phyloP scores from a whole-genome alignment of 352 stramenopile genomes.

The Phytophthora sp. region DNA sequence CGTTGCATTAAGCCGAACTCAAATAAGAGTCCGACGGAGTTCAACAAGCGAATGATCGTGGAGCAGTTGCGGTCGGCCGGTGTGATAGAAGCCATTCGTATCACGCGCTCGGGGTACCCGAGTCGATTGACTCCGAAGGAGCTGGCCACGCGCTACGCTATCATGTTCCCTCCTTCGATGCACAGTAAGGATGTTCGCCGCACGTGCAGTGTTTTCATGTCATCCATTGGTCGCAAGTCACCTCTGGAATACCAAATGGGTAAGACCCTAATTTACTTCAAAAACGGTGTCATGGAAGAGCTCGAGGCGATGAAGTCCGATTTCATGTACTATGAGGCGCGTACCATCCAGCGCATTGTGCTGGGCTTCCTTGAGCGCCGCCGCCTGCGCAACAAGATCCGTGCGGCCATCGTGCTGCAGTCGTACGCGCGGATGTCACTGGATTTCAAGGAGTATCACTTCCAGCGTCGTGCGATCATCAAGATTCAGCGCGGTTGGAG shows the following conservation, averaged over 20 bases:
- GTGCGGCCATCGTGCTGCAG: constrained; percentile 77
- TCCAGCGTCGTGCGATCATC: constrained; percentile 68
- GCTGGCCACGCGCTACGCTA: constrained; percentile 82
- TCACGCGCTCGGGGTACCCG: constrained; percentile 90
- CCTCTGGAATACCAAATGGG: constrained; percentile 91
- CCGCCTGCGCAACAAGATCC: constrained; percentile 66
- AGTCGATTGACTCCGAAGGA: constrained; percentile 91
- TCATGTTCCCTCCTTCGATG: constrained; percentile 91
- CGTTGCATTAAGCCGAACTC: constrained; percentile 91
- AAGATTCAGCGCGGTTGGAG: constrained; percentile 78
- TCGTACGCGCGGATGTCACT: constrained; percentile 83
- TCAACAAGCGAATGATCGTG: constrained; percentile 92
- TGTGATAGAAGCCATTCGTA: constrained; percentile 94
- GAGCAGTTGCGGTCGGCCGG: constrained; percentile 91
- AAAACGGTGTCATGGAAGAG: constrained; percentile 94
- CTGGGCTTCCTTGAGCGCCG: constrained; percentile 85
- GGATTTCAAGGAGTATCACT: constrained; percentile 75
- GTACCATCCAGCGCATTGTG: constrained; percentile 83
- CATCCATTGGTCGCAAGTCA: constrained; percentile 79
- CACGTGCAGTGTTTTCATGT: constrained; percentile 85
- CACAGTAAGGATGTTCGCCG: constrained; percentile 77
- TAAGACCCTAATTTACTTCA: constrained; percentile 97
- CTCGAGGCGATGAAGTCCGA: constrained; percentile 94
- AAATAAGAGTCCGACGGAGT: constrained; percentile 86
- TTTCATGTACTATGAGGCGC: constrained; percentile 91